Percentiles rank a stretch among this genome's conserved stretches.
These are phyloP conservation scores for Raphanus sativus DNA, from an alignment of 345 rosid species.

Conservation along the genomic window DNA sequence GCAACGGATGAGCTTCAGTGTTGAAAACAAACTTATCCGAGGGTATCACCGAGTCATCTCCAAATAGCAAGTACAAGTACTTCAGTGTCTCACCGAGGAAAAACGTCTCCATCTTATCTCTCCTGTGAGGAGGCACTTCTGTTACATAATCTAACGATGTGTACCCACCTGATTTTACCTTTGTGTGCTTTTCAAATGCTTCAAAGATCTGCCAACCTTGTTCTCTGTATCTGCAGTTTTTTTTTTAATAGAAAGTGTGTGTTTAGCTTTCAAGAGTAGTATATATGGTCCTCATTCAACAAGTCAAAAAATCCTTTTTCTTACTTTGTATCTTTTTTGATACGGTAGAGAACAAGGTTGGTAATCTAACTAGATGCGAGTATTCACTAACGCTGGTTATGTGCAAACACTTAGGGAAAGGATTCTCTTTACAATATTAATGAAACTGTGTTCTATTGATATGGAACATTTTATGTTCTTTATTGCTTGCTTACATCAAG, in stretches of 20 bases:
- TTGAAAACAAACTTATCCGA: slow-evolving; percentile 84
- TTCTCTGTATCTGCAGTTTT: slow-evolving; percentile 65
- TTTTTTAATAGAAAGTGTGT: neutral
- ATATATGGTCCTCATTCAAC: neutral
- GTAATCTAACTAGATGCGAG: neutral
- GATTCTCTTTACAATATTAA: neutral
- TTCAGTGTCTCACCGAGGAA: slow-evolving; percentile 89
- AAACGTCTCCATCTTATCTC: slow-evolving; percentile 96
- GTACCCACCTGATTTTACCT: slow-evolving; percentile 83
- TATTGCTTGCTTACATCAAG: slow-evolving; percentile 20
- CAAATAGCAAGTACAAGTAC: slow-evolving; percentile 88
- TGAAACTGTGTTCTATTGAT: neutral
- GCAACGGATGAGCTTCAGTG: slow-evolving; percentile 94
- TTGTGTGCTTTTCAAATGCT: slow-evolving; percentile 85
- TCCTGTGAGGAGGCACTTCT: slow-evolving; percentile 65
- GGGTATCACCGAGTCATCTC: slow-evolving; percentile 65
- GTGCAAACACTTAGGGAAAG: neutral
- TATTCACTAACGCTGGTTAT: neutral
- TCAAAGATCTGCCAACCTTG: slow-evolving; percentile 98
- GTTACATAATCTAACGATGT: slow-evolving; percentile 82
- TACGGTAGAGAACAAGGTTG: slow-evolving; percentile 73
- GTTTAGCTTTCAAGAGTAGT: slow-evolving; percentile 3
- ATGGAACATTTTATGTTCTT: neutral
- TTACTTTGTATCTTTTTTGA: slow-evolving; percentile 82
- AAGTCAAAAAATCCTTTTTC: too few relatives aligned